Evolutionary conservation across 352 stramenopile genomes (phyloP).

Genomic region (Globisporangium nagaii): DNA sequence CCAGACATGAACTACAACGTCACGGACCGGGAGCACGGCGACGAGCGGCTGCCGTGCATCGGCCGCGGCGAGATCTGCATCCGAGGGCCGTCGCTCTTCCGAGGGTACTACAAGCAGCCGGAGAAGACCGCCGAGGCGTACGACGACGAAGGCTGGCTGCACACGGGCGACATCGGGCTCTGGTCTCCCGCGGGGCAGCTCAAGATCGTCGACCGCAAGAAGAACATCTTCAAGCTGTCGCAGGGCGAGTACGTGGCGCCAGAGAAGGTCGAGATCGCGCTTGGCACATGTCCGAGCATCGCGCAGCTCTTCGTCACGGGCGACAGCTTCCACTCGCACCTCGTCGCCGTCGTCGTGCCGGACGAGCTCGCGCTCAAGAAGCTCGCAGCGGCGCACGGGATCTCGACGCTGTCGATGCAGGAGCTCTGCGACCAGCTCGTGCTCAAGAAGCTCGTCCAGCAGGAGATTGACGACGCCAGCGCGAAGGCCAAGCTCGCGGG

Average conservation of each 20-base stretch:
- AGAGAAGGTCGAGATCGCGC: constrained; percentile 96
- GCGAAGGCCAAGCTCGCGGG: constrained; percentile 71
- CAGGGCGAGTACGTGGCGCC: constrained; percentile 96
- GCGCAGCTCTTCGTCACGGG: constrained; percentile 95
- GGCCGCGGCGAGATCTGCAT: constrained; percentile 64
- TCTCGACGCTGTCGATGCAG: constrained; percentile 22
- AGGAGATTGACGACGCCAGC: constrained; percentile 51
- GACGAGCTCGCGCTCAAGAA: constrained; percentile 38
- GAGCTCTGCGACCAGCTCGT: constrained; percentile 49
- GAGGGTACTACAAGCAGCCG: constrained; percentile 94
- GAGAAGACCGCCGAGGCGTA: constrained; percentile 91
- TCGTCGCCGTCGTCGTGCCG: constrained; percentile 93
- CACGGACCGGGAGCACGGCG: constrained; percentile 54
- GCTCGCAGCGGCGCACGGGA: constrained; percentile 28
- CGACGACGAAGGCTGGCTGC: constrained; percentile 92
- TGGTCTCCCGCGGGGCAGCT: constrained; percentile 92
- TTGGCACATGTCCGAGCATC: constrained; percentile 87
- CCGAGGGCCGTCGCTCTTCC: constrained; percentile 81
- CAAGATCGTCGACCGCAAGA: constrained; percentile 89
- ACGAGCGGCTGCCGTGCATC: constrained; percentile 30
- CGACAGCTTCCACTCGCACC: constrained; percentile 92
- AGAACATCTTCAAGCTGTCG: constrained; percentile 94
- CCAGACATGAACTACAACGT: constrained; percentile 96
- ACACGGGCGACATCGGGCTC: constrained; percentile 94
- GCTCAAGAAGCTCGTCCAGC: constrained; percentile 32